Conservation (phyloP, 306 rosid genomes). For the Acacia crassicarpa region DNA sequence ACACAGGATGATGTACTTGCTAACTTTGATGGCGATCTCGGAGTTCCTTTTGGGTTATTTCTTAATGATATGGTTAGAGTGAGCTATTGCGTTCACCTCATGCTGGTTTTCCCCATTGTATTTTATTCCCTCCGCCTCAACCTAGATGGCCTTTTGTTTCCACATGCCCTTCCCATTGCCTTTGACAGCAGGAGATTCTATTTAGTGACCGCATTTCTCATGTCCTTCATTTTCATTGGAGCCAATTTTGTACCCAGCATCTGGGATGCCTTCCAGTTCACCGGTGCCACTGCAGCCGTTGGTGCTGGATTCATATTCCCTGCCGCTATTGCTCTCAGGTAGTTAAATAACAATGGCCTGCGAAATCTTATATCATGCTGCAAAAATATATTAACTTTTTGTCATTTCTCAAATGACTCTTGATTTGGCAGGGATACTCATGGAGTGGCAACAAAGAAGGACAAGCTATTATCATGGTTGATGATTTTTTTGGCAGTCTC, state of each 20-base stretch:
- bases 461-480: slow-evolving; percentile 52
- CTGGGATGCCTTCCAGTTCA: slow-evolving; percentile 86
- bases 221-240: slow-evolving; percentile 61
- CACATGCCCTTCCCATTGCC: slow-evolving; percentile 56
- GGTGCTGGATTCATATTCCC: slow-evolving; percentile 67
- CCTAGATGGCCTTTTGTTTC: slow-evolving; percentile 67
- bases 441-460: slow-evolving; percentile 65
- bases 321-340: slow-evolving; percentile 66
- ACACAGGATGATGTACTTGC: slow-evolving; percentile 72
- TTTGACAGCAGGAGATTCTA: slow-evolving; percentile 57
- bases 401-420: neutral
- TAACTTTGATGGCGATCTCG: slow-evolving; percentile 76
- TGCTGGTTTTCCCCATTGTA: slow-evolving; percentile 77
- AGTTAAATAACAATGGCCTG: neutral
- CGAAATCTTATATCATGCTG: neutral
- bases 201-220: slow-evolving; percentile 50
- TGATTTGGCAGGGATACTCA: slow-evolving; percentile 54
- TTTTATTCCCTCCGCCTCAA: slow-evolving; percentile 79
- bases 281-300: slow-evolving; percentile 75
- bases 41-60: slow-evolving; percentile 61
- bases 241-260: slow-evolving; percentile 75
- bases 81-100: slow-evolving; percentile 77
- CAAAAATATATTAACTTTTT: neutral
- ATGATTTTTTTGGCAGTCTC: slow-evolving; percentile 63
- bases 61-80: slow-evolving; percentile 69